Conservation (phyloP, 2,329 filamentous ascomycete genomes). For the Calonectria henricotiae region DNA sequence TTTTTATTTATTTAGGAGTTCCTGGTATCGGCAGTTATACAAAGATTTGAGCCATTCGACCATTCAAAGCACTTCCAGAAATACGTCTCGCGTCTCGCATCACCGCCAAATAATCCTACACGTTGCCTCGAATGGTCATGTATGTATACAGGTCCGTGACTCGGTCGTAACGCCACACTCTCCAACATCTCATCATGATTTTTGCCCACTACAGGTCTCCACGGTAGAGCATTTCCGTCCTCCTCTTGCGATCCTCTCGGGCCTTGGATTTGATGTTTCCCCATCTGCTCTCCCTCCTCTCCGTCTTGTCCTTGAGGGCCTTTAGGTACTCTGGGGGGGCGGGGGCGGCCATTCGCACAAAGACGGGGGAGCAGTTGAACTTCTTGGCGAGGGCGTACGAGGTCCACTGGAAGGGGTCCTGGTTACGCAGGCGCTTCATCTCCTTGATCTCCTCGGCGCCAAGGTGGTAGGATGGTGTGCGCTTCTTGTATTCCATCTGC, state of each 20-base stretch:
- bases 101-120: constrained; percentile 51
- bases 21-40: constrained; percentile 51
- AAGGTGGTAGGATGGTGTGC: constrained; percentile 67
- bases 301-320: constrained; percentile 63
- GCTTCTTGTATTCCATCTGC: constrained; percentile 56
- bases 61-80: constrained; percentile 35
- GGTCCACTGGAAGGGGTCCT: constrained; percentile 72
- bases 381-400: constrained; percentile 68
- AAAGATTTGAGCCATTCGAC: constrained; percentile 39
- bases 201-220: constrained; percentile 64
- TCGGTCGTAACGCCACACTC: constrained; percentile 29
- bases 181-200: constrained; percentile 15
- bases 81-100: constrained; percentile 40
- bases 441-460: constrained; percentile 71
- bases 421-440: constrained; percentile 70
- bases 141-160: constrained; percentile 46
- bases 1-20: constrained; percentile 41
- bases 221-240: constrained; percentile 68
- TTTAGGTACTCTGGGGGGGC: constrained; percentile 66
- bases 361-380: constrained; percentile 71
- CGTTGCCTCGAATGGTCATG: constrained; percentile 40
- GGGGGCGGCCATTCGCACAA: constrained; percentile 73
- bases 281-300: constrained; percentile 71
- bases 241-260: constrained; percentile 70
- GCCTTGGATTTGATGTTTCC: constrained; percentile 71